Base-by-base conservation (phyloP, 495 filamentous ascomycete species). In the Amniculicola lignicola region DNA sequence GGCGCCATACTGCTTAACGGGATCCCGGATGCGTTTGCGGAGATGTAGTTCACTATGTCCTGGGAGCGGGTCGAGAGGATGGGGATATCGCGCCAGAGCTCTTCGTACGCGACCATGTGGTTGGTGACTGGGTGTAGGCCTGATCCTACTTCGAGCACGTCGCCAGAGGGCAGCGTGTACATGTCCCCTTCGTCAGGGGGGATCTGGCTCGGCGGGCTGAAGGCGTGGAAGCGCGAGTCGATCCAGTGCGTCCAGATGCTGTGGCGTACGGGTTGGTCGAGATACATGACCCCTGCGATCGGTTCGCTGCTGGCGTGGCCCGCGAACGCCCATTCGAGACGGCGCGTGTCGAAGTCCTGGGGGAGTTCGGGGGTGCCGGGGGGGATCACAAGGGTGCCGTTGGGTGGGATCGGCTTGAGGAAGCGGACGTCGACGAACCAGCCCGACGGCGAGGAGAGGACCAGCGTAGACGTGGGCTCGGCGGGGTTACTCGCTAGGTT, bases 401-500 rank as follows among this genome's bases (percentile, higher is more conserved):
- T 14, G 35, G 28, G n/a, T n/a, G 5, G 5, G 27, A 48, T 1
- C 0, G 53, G 48, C 24, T 48, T 56, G 15, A 51, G 27, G 42
- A 65, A 44, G 33, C 62, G 51, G 22, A 65, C 35, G 48, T 65
- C 62, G 42, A 65, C 21, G 43, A 53, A 65, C 16, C 23, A 50
- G 14, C 6, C 18, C 10, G 10, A 19, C 4, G 47, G 19, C 19
- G 52, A 52, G 4, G 57, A 61, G 2, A 61, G 57, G 16, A 65
- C 62, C n/a, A 61, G 44, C 3, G 62, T 65, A 1, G 33, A 44
- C 14, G 62, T 65, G 23, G 58, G 62, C 44, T 65, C 62, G 23
- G 24, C 25, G 11, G 51, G 16, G 16, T 33, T 5, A 6, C 28
- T 12, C 15, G 22, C 10, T 16, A 43, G 7, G 33, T 54, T 39